Evolutionary conservation across 139 green algal species (phyloP).

Genomic region (Closterium sp.): DNA sequence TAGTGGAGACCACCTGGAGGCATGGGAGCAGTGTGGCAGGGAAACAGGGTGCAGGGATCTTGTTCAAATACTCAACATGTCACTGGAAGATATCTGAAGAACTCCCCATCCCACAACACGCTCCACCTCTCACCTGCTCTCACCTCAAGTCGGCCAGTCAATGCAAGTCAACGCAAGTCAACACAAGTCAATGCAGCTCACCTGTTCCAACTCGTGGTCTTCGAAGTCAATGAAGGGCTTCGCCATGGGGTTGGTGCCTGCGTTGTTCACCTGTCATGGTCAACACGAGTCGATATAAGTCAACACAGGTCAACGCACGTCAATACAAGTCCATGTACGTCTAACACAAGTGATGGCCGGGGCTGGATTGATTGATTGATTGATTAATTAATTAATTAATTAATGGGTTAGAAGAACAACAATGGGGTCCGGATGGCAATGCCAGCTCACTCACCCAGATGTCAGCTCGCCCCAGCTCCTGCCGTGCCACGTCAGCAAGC

Average conservation of each 20-base stretch:
- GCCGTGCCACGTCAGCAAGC: constrained; percentile 47
- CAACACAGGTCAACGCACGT: neutral
- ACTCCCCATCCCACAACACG: too few relatives aligned
- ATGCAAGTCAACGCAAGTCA: too few relatives aligned
- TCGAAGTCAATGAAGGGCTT: constrained; percentile 60
- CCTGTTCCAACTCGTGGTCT: constrained; percentile 56
- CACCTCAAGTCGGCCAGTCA: too few relatives aligned
- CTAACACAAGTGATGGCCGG: neutral
- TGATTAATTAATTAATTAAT: too few relatives aligned
- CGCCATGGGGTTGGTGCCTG: constrained; percentile 68
- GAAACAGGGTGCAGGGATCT: too few relatives aligned
- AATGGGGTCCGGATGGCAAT: neutral
- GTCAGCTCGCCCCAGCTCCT: constrained; percentile 64
- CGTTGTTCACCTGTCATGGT: constrained; percentile 69
- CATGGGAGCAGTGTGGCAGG: too few relatives aligned
- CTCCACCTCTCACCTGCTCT: too few relatives aligned
- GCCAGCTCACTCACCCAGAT: constrained; percentile 65
- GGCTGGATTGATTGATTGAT: too few relatives aligned
- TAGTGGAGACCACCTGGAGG: constrained; percentile 72
- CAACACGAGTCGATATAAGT: neutral
- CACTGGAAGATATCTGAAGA: too few relatives aligned
- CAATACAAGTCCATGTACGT: neutral
- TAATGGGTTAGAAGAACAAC: too few relatives aligned
- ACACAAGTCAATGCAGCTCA: neutral
- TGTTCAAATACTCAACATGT: too few relatives aligned